Evolutionary conservation across 2,329 filamentous ascomycete genomes (phyloP), one percentile per base, ranked within the genome.

Genomic region (Alternaria gansuensis): DNA sequence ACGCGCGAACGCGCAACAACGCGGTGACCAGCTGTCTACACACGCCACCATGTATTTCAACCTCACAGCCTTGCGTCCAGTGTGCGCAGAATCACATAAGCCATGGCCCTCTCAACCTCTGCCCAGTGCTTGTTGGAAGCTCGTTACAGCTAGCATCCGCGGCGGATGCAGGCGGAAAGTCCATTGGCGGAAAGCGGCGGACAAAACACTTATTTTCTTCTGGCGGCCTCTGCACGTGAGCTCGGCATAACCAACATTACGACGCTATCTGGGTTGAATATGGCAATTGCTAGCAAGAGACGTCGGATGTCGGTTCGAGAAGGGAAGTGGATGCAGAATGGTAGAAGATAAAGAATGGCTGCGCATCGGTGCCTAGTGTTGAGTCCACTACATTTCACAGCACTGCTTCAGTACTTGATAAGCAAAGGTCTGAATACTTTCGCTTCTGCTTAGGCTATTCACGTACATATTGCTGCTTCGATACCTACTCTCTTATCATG

Each of bases 171-270:
- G 39, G 58, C 68, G 68, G 68, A 59, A 24, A 53, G 37, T 51
- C 40, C 49, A 64, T 60, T 60, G 44, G 57, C 63, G 64, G 68
- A 64, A 58, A 67, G 36, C 59, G 55, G 56, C 67, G 68, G 66
- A 59, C 58, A 61, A 54, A 17, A 24, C 49, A 9, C 21, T 29
- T 17, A 17, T 33, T 57, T 63, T 45, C 56, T 67, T 55, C 55
- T 62, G 67, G 55, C 63, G 54, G 60, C 55, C 49, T 57, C 55
- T 41, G 54, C 66, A 67, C 63, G 67, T 70, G 67, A 64, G 64
- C 69, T 71, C 67, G 69, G 69, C 67, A 69, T 68, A 71, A 68
- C 64, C 34, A 41, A 37, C 34, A 41, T 53, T 54, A 69, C 69
- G 64, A 68, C 69, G 67, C 57, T 62, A 49, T 51, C 13, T 57